Base-by-base conservation (phyloP, 169 alveolate species). In the Plasmodium chabaudi region DNA sequence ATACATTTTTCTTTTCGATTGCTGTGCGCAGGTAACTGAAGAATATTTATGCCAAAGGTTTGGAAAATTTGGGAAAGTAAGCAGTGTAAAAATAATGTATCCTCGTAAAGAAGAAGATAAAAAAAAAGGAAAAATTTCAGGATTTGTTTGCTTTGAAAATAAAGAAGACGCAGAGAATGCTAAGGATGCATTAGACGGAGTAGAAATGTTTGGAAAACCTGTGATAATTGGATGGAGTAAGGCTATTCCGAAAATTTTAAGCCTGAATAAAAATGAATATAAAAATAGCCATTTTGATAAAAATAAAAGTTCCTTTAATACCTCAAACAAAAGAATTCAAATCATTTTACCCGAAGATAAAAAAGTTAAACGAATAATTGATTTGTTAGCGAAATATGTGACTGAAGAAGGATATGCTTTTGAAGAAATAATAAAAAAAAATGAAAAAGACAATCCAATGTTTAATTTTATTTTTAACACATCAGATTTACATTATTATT, bases 101-200 rank as follows among this genome's bases (percentile, higher is more conserved):
- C 97, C 97, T 21, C 89, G 97, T 63, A 89, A 93, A 55, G 96
- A 93, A 17, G 97, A 95, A 69, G 97, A 95, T 82, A 68, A 93
- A 56, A 86, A 75, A 59, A 68, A 94, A 34, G 94, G 93, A 49
- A 86, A 95, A 67, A 92, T 93, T 51, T 93, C 96, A 55, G 97
- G 97, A 7, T 95, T 94, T 56, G 96, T 95, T 27, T 91, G 94
- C 59, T 95, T 92, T 82, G 94, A 93, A 82, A 92, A 89, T 72
- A 89, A 92, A 59, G 89, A 75, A 34, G 77, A 73, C 61, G 96
- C 97, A 68, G 96, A 93, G 67, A 77, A 93, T 56, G 97, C 97
- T 5, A 95, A 92, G 74, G 91, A 94, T 61, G 73, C 94, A 44
- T 84, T 95, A 34, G 95, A 94, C 49, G 96, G 95, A 39, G 86